Base-by-base conservation (phyloP, 108 stramenopile species). In the Skeletonema costatum region DNA sequence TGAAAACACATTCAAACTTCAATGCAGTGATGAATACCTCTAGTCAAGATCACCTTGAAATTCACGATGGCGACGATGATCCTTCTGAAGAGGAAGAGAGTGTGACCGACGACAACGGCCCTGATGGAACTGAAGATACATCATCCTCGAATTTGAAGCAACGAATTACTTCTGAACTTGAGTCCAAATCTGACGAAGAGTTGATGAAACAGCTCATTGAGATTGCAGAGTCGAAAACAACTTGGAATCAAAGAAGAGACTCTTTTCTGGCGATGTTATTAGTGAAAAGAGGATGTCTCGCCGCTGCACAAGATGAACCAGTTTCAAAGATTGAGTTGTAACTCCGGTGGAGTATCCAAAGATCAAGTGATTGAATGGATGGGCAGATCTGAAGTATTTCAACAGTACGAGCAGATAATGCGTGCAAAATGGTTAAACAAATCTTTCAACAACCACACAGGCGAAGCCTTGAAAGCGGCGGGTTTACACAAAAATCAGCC, bases 31-130 rank as follows among this genome's bases (percentile, higher is more conserved):
- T 48, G 66, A 73, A 61, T 56, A n/a, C 53, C 10, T 29, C 25
- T 2, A 56, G 5, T 25, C 68, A 70, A 35, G 50, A 66, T 35
- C 5, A 19, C 31, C 11, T 38, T 19, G 29, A 10, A 35, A 29
- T 19, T 17, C 63, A 63, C 42, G 66, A 35, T 17, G 56, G 12
- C 29, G 21, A 51, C 2, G 56, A 60, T 10, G 42, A 41, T 12
- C 4, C 10, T 12, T 11, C 1, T 10, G 53, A 48, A 17, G 42
- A 21, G 17, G 62, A 71, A 31, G 76, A 73, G 30, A 25, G 50
- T 17, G 77, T 73, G 16, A 67, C 38, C 0, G 73, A 75, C 32
- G 60, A 74, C 58, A 87, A 90, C 60, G 73, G 79, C 19, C 78
- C 25, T 5, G 63, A 39, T 9, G 33, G 25, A 39, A 2, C 6